Base-by-base conservation (phyloP, 2,329 filamentous ascomycete genomes). In the Cadophora sp. region DNA sequence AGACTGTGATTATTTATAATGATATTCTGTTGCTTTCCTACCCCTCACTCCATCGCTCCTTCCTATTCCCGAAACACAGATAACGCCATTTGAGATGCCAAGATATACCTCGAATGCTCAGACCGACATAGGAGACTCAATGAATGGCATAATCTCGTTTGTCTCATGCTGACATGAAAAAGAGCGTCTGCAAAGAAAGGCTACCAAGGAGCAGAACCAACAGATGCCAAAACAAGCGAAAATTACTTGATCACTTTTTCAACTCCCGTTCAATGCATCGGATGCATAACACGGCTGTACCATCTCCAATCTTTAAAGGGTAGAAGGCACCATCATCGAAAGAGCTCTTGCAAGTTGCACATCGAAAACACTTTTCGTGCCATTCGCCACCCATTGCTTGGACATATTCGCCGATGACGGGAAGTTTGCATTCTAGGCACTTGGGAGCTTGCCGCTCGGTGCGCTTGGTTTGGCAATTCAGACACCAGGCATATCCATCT, bases 401-500 rank as follows among this genome's bases (percentile, higher is more conserved):
- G 24, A 99, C 89, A 68, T 97, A 97, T 77, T 95, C 89, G 61
- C 97, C 95, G 62, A 96, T 89, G 64, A 98, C 94, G 9, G 94
- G 92, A 76, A 87, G 89, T 75, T 88, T 89, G 81, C 96, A 99
- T 75, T 91, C 93, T 74, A 88, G 87, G 80, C 96, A 99, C 80
- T 97, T 97, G 56, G 93, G 91, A 14, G 92, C 92, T 63, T 92
- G 92, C 29, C 95, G 87, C 79, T 97, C 93, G 14, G 94, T 97
- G 40, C 96, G 89, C 77, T 94, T 92, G 16, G 94, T 97, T 82
- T 98, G 95, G 78, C 96, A 99, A 26, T 87, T 87, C 58, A 98
- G 88, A 80, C 96, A 99, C 94, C 96, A 99, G 5, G 96, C 96
- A 79, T 97, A 98, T 11, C 95, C 95, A 73, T 98, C 95, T 81